Conservation (phyloP, 345 rosid genomes). For the Gossypium mustelinum region DNA sequence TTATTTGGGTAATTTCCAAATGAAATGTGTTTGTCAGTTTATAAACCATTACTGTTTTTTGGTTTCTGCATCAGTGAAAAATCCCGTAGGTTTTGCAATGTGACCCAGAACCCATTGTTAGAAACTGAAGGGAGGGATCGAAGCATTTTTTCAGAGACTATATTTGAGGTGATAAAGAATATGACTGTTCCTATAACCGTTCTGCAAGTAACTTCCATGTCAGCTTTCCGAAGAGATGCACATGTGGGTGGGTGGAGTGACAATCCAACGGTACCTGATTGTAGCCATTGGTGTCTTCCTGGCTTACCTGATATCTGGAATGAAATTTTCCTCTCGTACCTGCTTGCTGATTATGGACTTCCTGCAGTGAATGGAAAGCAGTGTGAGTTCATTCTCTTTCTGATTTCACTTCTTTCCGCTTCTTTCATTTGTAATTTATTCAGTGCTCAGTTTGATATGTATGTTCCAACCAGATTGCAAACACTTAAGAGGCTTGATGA, state of each 20-base stretch:
- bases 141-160: conserved; percentile 50
- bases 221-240: conserved; percentile 74
- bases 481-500: not conserved
- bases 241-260: conserved; percentile 82
- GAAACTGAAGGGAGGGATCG: conserved; percentile 52
- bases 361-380: conserved; percentile 10
- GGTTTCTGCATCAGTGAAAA: conserved; percentile 40
- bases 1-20: not conserved
- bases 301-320: conserved; percentile 92
- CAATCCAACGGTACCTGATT: conserved; percentile 62
- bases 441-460: not conserved
- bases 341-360: conserved; percentile 17
- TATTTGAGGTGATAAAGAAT: conserved; percentile 47
- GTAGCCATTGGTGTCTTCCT: conserved; percentile 97
- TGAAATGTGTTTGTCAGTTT: not conserved
- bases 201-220: conserved; percentile 69
- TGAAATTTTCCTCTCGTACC: conserved; percentile 55
- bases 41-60: not conserved
- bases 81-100: conserved; percentile 55
- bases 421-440: not conserved
- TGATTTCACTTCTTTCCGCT: not conserved
- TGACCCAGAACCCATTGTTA: conserved; percentile 49
- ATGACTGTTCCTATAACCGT: conserved; percentile 57
- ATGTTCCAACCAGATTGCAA: not conserved
- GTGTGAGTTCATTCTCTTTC: conserved; percentile 19